Base-by-base conservation (phyloP, 179 eudicot species). In the Spergularia azorica region DNA sequence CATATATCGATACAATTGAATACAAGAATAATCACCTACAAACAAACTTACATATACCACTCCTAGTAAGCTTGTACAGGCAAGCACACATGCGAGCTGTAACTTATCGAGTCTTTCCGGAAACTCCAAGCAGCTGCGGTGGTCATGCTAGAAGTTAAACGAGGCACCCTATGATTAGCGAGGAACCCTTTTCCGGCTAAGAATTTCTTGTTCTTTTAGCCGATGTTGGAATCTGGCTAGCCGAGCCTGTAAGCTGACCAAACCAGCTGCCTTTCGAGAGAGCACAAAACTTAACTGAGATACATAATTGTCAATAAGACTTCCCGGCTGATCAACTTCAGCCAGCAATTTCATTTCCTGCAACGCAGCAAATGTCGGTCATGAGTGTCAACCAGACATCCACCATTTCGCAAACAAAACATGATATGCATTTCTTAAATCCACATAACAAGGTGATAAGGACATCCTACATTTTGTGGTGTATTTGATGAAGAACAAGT, bases 281-380 rank as follows among this genome's bases (percentile, higher is more conserved):
- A 95, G 92, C 76, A 95, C 97, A 73, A 91, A 95, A 79, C 95
- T 94, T 76, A 95, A 59, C 81, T 95, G 99, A 36, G 96, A 83
- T 62, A 95, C 96, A 26, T 95, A 95, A 79, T 91, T 95, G 87
- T 95, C 99, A 11, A 95, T 95, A 58, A 79, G 89, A 84, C 98
- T 94, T 56, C 99, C 99, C 7, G 99, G 99, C 77, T 95, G 97
- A 78, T 95, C 98, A 71, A 95, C 98, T 89, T 95, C 99, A 2
- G 99, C 97, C 90, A 95, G 79, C 77, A 95, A 81, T 70, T 95
- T 95, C 99, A 95, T 95, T 85, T 95, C 99, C 99, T 95, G 85
- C 51, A 71, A 51, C 46, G 41, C 72, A 72, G 74, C 63, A 71
- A 43, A 78, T 1, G 51, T 39, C 72, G 14, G 63, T 71, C 13